Base-by-base conservation (phyloP, 2,329 filamentous ascomycete species). In the Paecilomyces variotii region DNA sequence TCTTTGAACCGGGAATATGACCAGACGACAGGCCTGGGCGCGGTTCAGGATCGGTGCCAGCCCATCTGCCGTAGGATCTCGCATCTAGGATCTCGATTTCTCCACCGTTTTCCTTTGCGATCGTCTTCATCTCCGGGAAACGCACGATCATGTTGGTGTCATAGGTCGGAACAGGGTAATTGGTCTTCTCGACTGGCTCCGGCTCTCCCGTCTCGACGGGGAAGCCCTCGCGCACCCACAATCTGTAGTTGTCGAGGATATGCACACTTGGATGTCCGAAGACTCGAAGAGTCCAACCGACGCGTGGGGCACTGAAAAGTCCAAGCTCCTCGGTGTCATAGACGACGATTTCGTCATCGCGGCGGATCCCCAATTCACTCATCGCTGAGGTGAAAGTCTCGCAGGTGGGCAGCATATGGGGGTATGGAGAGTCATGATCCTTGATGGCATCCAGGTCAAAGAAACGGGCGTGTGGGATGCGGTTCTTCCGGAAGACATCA, bases 361-460 rank as follows among this genome's bases (percentile, higher is more conserved):
- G 85, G 58, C 86, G 84, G 64, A 99, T 94, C 6, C 94, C 94
- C 54, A 99, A 78, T 64, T 88, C 84, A 66, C 89, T 87, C 92
- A 99, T 95, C 50, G 92, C 90, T 57, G 87, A 84, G 52, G 90
- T 89, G 70, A 99, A 97, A 56, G 85, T 82, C 68, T 89, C 86
- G 39, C 89, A 81, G 6, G 83, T 87, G 2, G 94, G 94, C 2
- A 99, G 84, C 94, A 99, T 99, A 74, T 99, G 94, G 6, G 94
- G 93, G 72, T 96, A 97, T 1, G 90, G 89, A 57, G 89, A 96
- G 66, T 86, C 85, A 64, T 87, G 86, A 75, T 99, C 92, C 68
- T 94, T 91, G 71, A 96, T 84, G 67, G 86, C 90, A 76, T 99
- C 94, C 57, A 99, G 82, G 74, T 99, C 92, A 74, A 99, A 99